phyloP scores from a whole-genome alignment of 2,329 filamentous ascomycete species.

The Aschersonia sp. region DNA sequence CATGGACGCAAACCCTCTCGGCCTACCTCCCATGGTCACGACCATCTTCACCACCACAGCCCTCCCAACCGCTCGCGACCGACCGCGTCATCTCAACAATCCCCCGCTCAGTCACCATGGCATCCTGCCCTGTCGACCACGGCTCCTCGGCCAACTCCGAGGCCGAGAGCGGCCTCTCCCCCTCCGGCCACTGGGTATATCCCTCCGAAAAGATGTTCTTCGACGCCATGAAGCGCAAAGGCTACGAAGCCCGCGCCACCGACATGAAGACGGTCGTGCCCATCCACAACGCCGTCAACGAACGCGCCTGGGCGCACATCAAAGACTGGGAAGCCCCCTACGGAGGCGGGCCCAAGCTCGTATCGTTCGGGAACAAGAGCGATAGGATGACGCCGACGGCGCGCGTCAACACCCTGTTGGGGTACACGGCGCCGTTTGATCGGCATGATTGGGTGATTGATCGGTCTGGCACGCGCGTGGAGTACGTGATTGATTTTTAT shows the following conservation, averaged over 20 bases:
- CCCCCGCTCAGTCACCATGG: slow-evolving; percentile 39
- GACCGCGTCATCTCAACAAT: slow-evolving; percentile 70
- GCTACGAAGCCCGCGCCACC: slow-evolving; percentile 50
- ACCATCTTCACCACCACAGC: slow-evolving; percentile 10
- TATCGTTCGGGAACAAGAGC: slow-evolving; percentile 67
- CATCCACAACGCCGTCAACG: slow-evolving; percentile 97
- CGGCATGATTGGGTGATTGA: slow-evolving; percentile 96
- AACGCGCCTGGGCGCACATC: slow-evolving; percentile 89
- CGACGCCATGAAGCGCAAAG: slow-evolving; percentile 88
- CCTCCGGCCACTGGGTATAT: slow-evolving; percentile 88
- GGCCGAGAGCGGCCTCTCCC: slow-evolving; percentile 58
- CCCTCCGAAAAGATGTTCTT: slow-evolving; percentile 97
- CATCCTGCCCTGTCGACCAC: slow-evolving; percentile 23
- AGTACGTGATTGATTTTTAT: slow-evolving; percentile 98
- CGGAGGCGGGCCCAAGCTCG: slow-evolving; percentile 63
- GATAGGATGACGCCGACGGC: slow-evolving; percentile 66
- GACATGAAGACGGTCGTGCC: slow-evolving; percentile 91
- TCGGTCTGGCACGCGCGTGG: slow-evolving; percentile 69
- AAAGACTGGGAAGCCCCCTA: slow-evolving; percentile 72
- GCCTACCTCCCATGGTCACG: slow-evolving; percentile 27
- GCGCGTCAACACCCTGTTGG: slow-evolving; percentile 65
- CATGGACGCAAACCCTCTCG: slow-evolving; percentile 28
- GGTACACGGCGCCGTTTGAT: slow-evolving; percentile 89
- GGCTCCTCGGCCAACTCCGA: slow-evolving; percentile 58
- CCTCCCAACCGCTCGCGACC: slow-evolving; percentile 33